Evolutionary conservation across 352 stramenopile species (phyloP), one percentile per base, ranked within the genome.

Genomic region (Pythium folliculosum): DNA sequence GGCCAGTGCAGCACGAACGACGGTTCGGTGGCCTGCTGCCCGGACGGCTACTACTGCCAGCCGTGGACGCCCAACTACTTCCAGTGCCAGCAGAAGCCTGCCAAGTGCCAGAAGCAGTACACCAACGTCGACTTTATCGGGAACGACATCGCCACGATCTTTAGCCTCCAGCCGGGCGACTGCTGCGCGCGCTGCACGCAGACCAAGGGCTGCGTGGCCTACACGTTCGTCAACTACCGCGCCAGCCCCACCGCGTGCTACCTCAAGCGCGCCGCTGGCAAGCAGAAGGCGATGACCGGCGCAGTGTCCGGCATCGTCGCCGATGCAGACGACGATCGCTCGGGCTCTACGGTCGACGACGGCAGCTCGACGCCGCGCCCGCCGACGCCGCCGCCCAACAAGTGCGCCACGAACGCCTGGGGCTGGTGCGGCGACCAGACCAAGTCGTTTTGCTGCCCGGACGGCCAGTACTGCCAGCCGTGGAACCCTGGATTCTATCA

Each of bases 401-500:
- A 25, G 13, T 56, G 50, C 50, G 32, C 12, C 23, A 56, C 22
- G 9, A 43, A 38, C 51, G 27, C 51, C 5, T 57, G 17, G 12
- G 51, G 51, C 30, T 3, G 19, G 1, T 59, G 32, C 22, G 52
- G 30, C 35, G 30, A 48, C 35, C 3, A 35, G 4, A 35, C 43
- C 2, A 12, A n/a, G 13, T 16, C n/a, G 30, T 30, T 35, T 2
- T 59, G 52, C 35, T 69, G 63, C 38, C 63, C 48, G 14, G 49
- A 38, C 0, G 65, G 53, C 45, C 19, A 68, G 40, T 86, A 84
- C 72, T 86, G 78, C 65, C 78, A 86, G 65, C 76, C 78, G 8
- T 86, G 77, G 75, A 76, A 83, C 69, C 48, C 72, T 2, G 60
- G 70, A 1, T 87, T 80, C 70, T 88, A 88, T 68, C 80, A 89